Percentiles rank a stretch among this genome's conserved stretches.
Evolutionary conservation across 2,329 filamentous ascomycete genomes (phyloP).

Genomic region (Fusarium sp.): DNA sequence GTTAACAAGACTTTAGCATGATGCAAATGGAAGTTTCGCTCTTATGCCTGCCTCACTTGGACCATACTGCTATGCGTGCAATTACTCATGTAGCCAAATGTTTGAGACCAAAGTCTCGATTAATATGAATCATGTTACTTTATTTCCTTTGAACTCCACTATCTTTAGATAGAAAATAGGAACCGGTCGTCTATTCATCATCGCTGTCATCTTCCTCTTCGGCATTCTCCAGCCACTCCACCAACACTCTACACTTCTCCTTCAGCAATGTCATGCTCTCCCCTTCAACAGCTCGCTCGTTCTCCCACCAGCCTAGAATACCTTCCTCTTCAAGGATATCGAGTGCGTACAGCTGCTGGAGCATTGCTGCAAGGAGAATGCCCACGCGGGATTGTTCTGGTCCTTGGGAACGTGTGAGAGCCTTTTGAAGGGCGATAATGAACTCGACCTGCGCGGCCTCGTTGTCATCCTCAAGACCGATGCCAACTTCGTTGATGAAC

Average conservation of each 20-base stretch:
- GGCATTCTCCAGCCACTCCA: conserved; percentile 86
- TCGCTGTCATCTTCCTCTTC: conserved; percentile 74
- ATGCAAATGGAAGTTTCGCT: background rate
- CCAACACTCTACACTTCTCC: conserved; percentile 78
- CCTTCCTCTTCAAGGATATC: conserved; percentile 92
- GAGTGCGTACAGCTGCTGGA: conserved; percentile 85
- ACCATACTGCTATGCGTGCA: background rate
- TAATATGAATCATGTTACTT: conserved; percentile 4
- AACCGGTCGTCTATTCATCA: conserved; percentile 39
- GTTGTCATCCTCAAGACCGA: conserved; percentile 63
- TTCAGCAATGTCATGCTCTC: conserved; percentile 77
- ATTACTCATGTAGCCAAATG: background rate
- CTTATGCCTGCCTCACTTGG: background rate
- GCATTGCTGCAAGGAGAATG: conserved; percentile 78
- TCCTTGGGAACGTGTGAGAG: conserved; percentile 74
- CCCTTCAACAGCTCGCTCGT: conserved; percentile 72
- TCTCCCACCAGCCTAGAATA: conserved; percentile 88
- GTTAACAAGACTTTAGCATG: background rate
- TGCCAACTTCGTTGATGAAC: conserved; percentile 69
- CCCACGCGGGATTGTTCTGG: conserved; percentile 61
- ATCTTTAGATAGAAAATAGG: conserved; percentile 6
- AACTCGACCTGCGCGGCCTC: conserved; percentile 87
- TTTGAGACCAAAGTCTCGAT: background rate
- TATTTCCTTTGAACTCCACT: conserved; percentile 33
- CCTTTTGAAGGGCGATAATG: conserved; percentile 82